Percentiles rank a stretch among this genome's conserved stretches.
These are phyloP conservation scores for Aureoboletus auriporus DNA, from an alignment of 768 basidiomycete species.

Conservation along the genomic window DNA sequence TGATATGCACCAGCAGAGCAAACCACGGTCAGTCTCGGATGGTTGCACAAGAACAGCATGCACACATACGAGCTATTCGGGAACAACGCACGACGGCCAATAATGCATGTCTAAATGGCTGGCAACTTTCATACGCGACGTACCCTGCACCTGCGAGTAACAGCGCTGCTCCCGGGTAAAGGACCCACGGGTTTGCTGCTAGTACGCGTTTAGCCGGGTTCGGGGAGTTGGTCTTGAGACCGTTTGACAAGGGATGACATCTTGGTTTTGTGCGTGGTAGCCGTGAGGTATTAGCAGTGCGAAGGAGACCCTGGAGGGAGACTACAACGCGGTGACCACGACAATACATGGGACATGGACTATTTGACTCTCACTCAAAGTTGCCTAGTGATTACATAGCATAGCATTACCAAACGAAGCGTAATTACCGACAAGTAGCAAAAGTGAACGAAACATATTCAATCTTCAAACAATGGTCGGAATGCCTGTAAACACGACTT, in stretches of 20 bases:
- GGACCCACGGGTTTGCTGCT: conserved; percentile 17
- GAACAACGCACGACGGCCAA: conserved; percentile 78
- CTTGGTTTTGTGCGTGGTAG: conserved; percentile 3
- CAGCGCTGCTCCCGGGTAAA: conserved; percentile 22
- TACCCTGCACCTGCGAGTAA: conserved; percentile 30
- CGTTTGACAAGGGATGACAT: conserved; percentile 11
- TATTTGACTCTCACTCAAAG: too few species aligned
- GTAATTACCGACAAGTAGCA: background rate
- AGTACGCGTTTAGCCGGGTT: conserved; percentile 2
- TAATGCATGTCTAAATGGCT: conserved; percentile 70
- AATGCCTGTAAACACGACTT: conserved; percentile 18
- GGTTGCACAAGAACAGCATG: conserved; percentile 13
- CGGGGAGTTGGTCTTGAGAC: background rate
- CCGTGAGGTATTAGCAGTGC: background rate
- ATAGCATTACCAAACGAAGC: background rate
- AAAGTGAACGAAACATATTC: background rate
- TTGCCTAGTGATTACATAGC: too few species aligned
- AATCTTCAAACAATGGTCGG: conserved; percentile 33
- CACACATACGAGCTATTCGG: conserved; percentile 59
- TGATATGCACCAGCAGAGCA: background rate
- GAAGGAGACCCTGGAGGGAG: conserved; percentile 10
- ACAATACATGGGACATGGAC: conserved; percentile 11
- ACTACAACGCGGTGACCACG: conserved; percentile 9
- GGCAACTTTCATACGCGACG: conserved; percentile 60
- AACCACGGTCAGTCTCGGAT: conserved; percentile 18